Evolutionary conservation across 352 stramenopile genomes (phyloP).

Genomic region (Globisporangium parvum): DNA sequence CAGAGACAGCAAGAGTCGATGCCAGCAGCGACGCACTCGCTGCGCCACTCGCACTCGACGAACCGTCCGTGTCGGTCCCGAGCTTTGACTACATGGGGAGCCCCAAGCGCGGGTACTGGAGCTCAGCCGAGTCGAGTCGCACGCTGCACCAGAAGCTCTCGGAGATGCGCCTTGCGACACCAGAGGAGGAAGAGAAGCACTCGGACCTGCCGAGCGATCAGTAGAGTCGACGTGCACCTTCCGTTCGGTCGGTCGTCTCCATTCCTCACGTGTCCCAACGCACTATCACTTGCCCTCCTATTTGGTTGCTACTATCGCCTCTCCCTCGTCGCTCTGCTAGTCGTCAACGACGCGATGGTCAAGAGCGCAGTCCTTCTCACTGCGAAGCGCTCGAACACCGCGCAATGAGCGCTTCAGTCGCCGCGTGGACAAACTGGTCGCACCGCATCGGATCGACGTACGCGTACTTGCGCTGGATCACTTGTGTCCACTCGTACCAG

Average conservation of each 20-base stretch:
- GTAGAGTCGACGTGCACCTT: neutral
- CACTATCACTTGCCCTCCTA: neutral
- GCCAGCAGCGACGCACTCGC: neutral
- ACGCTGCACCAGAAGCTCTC: constrained; percentile 16
- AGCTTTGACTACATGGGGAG: constrained; percentile 15
- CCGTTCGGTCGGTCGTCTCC: neutral
- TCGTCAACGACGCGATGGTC: neutral
- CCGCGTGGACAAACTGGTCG: constrained; percentile 6
- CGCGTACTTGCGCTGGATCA: constrained; percentile 46
- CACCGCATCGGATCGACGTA: constrained; percentile 30
- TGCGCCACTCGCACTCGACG: neutral
- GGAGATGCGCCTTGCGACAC: constrained; percentile 11
- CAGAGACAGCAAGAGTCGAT: neutral
- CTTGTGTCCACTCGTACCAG: constrained; percentile 22
- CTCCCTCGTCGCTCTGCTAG: neutral
- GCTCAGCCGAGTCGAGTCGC: constrained; percentile 16
- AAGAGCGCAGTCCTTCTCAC: no score
- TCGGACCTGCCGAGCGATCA: neutral
- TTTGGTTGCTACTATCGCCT: neutral
- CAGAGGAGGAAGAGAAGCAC: constrained; percentile 6
- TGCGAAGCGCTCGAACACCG: neutral
- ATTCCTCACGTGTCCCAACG: neutral
- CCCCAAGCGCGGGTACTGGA: constrained; percentile 17
- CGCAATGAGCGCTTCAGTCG: constrained; percentile 1
- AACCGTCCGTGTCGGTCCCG: neutral